These are phyloP conservation scores for Didymella glomerata DNA, from an alignment of 2,329 filamentous ascomycete species.

Conservation along the genomic window DNA sequence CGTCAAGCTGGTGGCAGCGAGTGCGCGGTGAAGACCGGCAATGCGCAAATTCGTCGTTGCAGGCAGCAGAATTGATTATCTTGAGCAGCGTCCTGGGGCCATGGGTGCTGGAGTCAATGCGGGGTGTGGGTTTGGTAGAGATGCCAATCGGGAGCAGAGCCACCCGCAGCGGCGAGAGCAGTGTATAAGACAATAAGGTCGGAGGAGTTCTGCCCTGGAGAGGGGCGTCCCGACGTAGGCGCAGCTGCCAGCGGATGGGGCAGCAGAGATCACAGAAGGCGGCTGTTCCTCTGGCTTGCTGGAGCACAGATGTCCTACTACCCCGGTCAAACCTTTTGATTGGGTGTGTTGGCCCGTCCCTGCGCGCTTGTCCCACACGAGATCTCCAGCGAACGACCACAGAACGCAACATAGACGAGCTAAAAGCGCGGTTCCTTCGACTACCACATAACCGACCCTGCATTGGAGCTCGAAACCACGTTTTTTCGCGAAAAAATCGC, in stretches of 20 bases:
- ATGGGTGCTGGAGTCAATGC: conserved; percentile 21
- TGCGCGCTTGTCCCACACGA: conserved; percentile 34
- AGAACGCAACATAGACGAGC: conserved; percentile 33
- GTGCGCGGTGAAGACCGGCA: conserved; percentile 11
- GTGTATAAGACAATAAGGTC: conserved; percentile 41
- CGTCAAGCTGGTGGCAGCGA: conserved; percentile 9
- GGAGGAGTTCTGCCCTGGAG: conserved; percentile 31
- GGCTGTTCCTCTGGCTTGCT: conserved; percentile 42
- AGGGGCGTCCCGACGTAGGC: conserved; percentile 42
- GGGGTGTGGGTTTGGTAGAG: conserved; percentile 27
- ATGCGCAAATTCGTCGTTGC: conserved; percentile 1
- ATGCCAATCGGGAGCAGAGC: conserved; percentile 35
- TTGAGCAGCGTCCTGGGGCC: conserved; percentile 8
- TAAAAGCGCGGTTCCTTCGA: conserved; percentile 41
- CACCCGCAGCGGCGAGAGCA: conserved; percentile 41
- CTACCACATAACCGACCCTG: conserved; percentile 34
- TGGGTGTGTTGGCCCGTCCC: conserved; percentile 28
- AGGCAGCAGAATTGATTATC: conserved; percentile 3
- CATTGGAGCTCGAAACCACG: conserved; percentile 37
- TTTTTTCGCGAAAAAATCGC: conserved; percentile 46
- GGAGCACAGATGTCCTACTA: conserved; percentile 27
- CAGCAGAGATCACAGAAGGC: conserved; percentile 36
- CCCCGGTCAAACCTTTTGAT: conserved; percentile 24
- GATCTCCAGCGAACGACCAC: conserved; percentile 26
- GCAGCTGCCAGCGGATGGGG: conserved; percentile 40